Base-by-base conservation (phyloP, 176 grass and related monocot genomes). In the Thinopyrum elongatum region DNA sequence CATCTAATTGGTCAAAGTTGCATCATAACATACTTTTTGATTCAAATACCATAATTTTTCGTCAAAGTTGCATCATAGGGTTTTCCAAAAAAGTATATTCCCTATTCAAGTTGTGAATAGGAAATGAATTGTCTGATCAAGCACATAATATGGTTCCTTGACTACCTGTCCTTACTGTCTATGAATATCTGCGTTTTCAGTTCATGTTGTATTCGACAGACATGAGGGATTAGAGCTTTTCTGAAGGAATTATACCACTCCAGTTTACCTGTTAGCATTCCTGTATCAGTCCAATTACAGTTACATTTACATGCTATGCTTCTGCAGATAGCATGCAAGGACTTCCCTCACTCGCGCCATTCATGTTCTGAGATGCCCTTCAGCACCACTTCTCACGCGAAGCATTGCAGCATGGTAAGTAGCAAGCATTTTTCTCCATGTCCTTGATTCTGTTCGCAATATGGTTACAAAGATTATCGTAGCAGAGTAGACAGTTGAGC, bases 271-370 rank as follows among this genome's bases (percentile, higher is more conserved):
- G 68, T 7, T 39, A n/a, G 31, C 12, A 74, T 76, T 80, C 16
- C 44, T 66, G 69, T 49, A 58, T 72, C 22, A 72, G 36, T 42
- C 23, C n/a, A 72, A 1, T 26, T 72, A 26, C 69, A 25, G n/a
- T 51, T 51, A 51, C 47, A 51, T 17, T 71, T 78, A 61, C 10
- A 62, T 25, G 30, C 6, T 81, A 60, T 84, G 13, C 33, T 90
- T 92, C 65, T 85, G 19, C 88, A 99, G 97, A n/a, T 99, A 74
- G 97, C 97, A 65, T 99, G 97, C 87, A 88, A 94, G 29, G 97
- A 99, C 80, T 99, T 91, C 84, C 90, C 97, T 60, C 97, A 99
- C 82, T 72, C 90, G 25, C 97, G 97, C 3, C 88, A 99, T 93
- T 74, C 47, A 77, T 99, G 94, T 82, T 93, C 90, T 46, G 91